Conservation (phyloP, 441 rosid species). For the Gossypium gossypioides region DNA sequence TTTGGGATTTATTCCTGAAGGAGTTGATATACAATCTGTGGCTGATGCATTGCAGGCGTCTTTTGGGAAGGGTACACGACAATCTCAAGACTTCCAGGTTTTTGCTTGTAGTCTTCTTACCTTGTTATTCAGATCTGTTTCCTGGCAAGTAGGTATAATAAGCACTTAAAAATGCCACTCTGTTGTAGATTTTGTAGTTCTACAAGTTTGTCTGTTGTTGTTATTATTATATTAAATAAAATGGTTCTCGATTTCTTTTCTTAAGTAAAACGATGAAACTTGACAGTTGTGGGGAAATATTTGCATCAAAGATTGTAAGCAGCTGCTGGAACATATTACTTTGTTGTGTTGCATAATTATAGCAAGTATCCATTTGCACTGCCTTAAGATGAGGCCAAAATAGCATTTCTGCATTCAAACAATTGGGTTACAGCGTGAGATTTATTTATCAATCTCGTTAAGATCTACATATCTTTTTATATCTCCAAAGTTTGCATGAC, state of each 20-base stretch:
- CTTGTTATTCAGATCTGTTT: not conserved
- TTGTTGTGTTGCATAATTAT: not conserved
- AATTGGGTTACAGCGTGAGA: not conserved
- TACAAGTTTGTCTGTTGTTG: not conserved
- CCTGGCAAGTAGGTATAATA: not conserved
- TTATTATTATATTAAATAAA: not conserved
- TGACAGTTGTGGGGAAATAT: not conserved
- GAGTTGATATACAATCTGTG: constrained; percentile 64
- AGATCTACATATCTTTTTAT: not conserved
- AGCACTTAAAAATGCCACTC: not conserved
- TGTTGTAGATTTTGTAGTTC: not conserved
- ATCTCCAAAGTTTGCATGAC: not conserved
- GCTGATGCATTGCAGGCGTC: constrained; percentile 72
- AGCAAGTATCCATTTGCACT: not conserved
- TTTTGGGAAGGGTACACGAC: constrained; percentile 58
- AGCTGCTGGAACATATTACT: not conserved
- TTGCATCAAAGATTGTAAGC: not conserved
- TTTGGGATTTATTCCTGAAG: constrained; percentile 97
- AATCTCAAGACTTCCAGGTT: constrained; percentile 95
- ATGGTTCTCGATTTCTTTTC: not conserved
- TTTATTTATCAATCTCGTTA: not conserved
- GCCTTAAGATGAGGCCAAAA: not conserved
- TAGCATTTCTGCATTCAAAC: not conserved
- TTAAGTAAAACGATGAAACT: not conserved
- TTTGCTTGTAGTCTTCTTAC: constrained; percentile 11